Conservation (phyloP, 2,329 filamentous ascomycete genomes). For the Arthrobotrys iridis region DNA sequence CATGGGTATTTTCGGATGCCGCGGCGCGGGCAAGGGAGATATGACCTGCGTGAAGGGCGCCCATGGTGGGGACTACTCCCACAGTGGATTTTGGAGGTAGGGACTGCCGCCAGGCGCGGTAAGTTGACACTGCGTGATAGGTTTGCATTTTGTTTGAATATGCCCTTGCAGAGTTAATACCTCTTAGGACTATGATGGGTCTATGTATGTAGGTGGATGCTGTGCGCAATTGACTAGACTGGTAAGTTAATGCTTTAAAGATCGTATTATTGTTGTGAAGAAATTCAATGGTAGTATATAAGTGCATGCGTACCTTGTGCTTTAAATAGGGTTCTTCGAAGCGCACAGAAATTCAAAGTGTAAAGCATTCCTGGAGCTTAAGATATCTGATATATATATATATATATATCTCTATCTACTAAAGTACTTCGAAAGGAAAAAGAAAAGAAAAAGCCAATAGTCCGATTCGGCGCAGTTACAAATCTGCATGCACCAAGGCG, state of each 20-base stretch:
- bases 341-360: not conserved
- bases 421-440: not conserved
- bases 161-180: not conserved
- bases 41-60: constrained; percentile 92
- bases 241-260: constrained; percentile 48
- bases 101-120: constrained; percentile 75
- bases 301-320: constrained; percentile 2
- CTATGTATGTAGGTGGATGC: not conserved
- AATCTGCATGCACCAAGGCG: constrained; percentile 25
- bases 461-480: constrained; percentile 7
- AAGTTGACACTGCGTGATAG: constrained; percentile 77
- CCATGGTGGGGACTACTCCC: constrained; percentile 95
- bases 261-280: not conserved
- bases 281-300: not conserved
- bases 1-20: constrained; percentile 82
- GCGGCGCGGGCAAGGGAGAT: constrained; percentile 84
- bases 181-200: not conserved
- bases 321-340: constrained; percentile 23
- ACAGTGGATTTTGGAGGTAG: constrained; percentile 76
- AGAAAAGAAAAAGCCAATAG: not conserved
- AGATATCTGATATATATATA: too few relatives aligned
- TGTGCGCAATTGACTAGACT: constrained; percentile 32
- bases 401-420: too few relatives aligned
- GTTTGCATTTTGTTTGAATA: constrained; percentile 65
- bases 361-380: constrained; percentile 13